Evolutionary conservation across 2,329 filamentous ascomycete species (phyloP), one percentile per base, ranked within the genome.

Genomic region (Xylaria arbuscula): DNA sequence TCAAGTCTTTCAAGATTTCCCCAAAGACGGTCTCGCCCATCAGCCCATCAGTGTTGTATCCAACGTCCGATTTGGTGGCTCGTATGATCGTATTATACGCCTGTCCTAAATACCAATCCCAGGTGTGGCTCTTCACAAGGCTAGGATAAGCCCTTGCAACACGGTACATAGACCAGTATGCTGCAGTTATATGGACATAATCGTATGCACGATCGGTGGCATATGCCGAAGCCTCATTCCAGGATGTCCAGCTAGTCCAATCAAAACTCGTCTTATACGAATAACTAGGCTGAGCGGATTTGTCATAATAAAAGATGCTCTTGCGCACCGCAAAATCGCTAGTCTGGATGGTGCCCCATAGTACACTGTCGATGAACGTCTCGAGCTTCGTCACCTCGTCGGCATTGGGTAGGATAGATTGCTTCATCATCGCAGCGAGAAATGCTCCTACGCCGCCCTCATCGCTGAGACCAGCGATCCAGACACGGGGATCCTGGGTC

Each of bases 1-100:
- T 77, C 3, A 89, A 76, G 63, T 88, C 87, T 3, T 78, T 69
- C 0, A 89, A 78, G 2, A 89, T 80, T 67, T 86, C 81, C 0
- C 85, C 85, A 65, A 85, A 85, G 0, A 89, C 83, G 0, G 86
- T 88, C 77, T 89, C 87, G 0, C 87, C 87, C 87, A 89, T 89
- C 0, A 89, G 73, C 0, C 87, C 87, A 8, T 83, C 78, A 0
- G 82, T 74, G 4, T 78, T 79, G 62, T 88, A 88, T 0, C 76
- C 77, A 0, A 83, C 78, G 9, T 84, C 81, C 0, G 75, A 73
- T 15, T 81, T 75, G 45, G 79, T 80, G 19, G 74, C 76, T 1
- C 81, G 76, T 22, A 82, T 75, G 0, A 86, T 79, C 0, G 87
- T 89, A 50, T 81, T 80, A 64, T 86, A 86, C 1, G 87, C 85